Conservation (phyloP, 208 protist genomes). For the Trypanosoma theileri region DNA sequence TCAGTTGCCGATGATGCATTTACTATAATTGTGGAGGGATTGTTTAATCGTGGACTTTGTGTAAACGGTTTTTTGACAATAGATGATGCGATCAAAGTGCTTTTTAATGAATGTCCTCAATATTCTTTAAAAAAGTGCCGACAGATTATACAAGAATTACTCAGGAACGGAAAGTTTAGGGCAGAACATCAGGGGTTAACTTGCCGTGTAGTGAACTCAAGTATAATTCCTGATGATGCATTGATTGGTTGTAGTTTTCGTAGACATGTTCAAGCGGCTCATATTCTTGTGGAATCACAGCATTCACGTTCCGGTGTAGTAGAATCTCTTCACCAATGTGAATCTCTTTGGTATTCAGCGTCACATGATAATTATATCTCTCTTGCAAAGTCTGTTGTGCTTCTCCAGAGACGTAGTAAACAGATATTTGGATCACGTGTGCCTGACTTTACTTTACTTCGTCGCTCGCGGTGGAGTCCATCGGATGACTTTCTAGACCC, state of each 20-base stretch:
- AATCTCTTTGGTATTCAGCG: conserved; percentile 47
- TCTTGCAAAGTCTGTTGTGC: conserved; percentile 62
- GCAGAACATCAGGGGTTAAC: conserved; percentile 25
- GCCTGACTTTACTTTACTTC: conserved; percentile 70
- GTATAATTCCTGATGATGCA: conserved; percentile 59
- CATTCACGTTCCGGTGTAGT: conserved; percentile 63
- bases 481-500: conserved; percentile 78
- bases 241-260: conserved; percentile 79
- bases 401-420: conserved; percentile 77
- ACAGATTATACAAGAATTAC: conserved; percentile 35
- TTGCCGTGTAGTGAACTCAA: conserved; percentile 45
- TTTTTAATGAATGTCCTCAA: conserved; percentile 75
- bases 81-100: conserved; percentile 72
- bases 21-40: conserved; percentile 65
- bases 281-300: conserved; percentile 82
- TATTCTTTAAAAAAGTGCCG: conserved; percentile 63
- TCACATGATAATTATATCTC: conserved; percentile 38
- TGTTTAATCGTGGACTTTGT: conserved; percentile 86
- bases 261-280: conserved; percentile 64
- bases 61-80: conserved; percentile 65
- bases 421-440: conserved; percentile 80
- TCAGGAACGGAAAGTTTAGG: conserved; percentile 38
- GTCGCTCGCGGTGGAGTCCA: conserved; percentile 50
- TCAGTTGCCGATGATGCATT: conserved; percentile 39
- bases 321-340: conserved; percentile 59